These are phyloP conservation scores for Irpex lacteus DNA, from an alignment of 1,284 basidiomycete genomes.

Conservation along the genomic window DNA sequence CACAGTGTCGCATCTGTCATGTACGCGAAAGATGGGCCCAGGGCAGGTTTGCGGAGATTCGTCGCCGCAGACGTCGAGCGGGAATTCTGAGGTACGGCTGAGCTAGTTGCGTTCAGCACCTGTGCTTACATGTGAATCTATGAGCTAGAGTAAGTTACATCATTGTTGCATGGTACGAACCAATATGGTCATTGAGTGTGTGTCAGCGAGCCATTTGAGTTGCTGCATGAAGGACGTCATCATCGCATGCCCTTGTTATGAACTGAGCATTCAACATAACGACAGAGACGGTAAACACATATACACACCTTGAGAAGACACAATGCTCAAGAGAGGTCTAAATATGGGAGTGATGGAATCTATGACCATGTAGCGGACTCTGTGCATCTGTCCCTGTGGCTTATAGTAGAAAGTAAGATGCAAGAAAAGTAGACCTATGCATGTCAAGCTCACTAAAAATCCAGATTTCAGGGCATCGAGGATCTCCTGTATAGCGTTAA, in stretches of 20 bases:
- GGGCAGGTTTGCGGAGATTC: slow-evolving; percentile 57
- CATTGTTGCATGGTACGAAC: slow-evolving; percentile 33
- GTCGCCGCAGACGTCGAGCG: slow-evolving; percentile 36
- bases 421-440: slow-evolving; percentile 3
- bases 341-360: slow-evolving; percentile 68
- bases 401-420: not conserved
- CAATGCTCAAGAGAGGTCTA: slow-evolving; percentile 58
- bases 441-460: slow-evolving; percentile 13
- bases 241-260: slow-evolving; percentile 55
- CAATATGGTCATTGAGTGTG: slow-evolving; percentile 44
- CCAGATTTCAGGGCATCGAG: slow-evolving; percentile 35
- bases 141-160: slow-evolving; percentile 39
- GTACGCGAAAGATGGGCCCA: slow-evolving; percentile 73
- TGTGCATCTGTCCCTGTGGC: slow-evolving; percentile 3
- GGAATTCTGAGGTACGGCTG: slow-evolving; percentile 32
- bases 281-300: not conserved
- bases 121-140: slow-evolving; percentile 18
- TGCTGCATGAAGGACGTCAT: slow-evolving; percentile 72
- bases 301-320: slow-evolving; percentile 56
- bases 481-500: slow-evolving; percentile 47
- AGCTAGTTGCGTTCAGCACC: slow-evolving; percentile 46
- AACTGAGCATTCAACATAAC: not conserved
- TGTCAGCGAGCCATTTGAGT: slow-evolving; percentile 50
- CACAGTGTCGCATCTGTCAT: slow-evolving; percentile 72
- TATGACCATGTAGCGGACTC: slow-evolving; percentile 53